phyloP scores from a whole-genome alignment of 116 monocot genomes.

The Posidonia oceanica region DNA sequence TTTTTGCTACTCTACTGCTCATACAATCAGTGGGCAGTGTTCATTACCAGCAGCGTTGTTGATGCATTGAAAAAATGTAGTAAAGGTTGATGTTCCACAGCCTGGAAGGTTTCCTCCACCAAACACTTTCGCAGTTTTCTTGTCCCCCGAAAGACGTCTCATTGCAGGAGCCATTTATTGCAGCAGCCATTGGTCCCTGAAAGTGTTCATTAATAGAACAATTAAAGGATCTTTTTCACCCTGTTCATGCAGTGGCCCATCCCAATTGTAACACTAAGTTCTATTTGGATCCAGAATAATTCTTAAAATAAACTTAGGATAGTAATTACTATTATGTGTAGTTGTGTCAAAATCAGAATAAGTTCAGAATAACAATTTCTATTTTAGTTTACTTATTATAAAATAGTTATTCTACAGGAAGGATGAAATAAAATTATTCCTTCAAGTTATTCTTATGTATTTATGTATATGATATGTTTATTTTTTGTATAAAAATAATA shows the following conservation, averaged over 20 bases:
- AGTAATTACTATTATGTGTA: too few relatives aligned
- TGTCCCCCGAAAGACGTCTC: neutral
- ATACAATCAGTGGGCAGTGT: neutral
- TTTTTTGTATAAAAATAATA: too few relatives aligned
- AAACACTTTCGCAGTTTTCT: neutral
- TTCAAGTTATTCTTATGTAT: too few relatives aligned
- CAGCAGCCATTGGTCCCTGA: neutral
- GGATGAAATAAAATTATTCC: too few relatives aligned
- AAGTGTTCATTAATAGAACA: neutral
- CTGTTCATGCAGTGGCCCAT: neutral
- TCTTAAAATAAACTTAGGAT: neutral
- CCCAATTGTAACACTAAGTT: neutral
- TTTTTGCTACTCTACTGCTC: too few relatives aligned
- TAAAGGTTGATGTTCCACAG: neutral
- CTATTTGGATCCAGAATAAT: neutral
- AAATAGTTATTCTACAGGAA: too few relatives aligned
- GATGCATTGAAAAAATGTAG: too few relatives aligned
- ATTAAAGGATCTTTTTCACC: neutral
- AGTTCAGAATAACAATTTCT: too few relatives aligned
- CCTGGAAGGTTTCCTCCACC: neutral
- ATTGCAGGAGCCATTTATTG: neutral
- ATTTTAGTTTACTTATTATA: too few relatives aligned
- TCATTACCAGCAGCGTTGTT: neutral
- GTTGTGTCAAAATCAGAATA: too few relatives aligned
- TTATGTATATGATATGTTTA: too few relatives aligned